phyloP scores from a whole-genome alignment of 495 filamentous ascomycete species.

The Lophiostoma macrostomum region DNA sequence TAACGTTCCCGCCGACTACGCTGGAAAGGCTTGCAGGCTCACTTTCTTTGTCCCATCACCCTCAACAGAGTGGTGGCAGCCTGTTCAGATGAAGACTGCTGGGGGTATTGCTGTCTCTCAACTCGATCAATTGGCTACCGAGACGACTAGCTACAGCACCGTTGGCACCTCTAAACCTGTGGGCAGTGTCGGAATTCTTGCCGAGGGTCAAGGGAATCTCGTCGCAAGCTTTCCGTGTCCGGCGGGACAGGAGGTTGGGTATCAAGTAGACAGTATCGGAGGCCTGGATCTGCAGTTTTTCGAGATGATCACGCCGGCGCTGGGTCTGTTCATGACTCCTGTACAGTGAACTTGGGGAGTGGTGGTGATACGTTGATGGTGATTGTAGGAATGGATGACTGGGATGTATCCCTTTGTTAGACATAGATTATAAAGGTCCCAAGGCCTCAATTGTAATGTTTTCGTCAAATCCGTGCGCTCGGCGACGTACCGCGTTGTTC shows the following conservation, averaged over 20 bases:
- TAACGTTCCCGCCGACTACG: conserved; percentile 31
- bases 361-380: neutral
- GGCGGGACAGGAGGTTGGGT: conserved; percentile 13
- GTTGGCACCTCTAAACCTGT: neutral
- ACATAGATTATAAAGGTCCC: neutral
- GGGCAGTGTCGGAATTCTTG: conserved; percentile 1
- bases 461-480: no score
- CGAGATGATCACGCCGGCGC: conserved; percentile 10
- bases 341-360: no score
- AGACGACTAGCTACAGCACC: conserved; percentile 29
- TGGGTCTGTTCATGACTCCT: conserved; percentile 19
- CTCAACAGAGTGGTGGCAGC: conserved; percentile 25
- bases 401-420: no score
- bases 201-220: neutral
- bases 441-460: conserved; percentile 1
- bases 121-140: conserved; percentile 29
- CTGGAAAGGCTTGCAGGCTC: conserved; percentile 38
- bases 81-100: conserved; percentile 20
- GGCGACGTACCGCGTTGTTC: no score
- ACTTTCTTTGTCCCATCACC: conserved; percentile 36
- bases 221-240: conserved; percentile 14
- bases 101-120: conserved; percentile 35
- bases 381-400: neutral
- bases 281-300: conserved; percentile 23
- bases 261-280: conserved; percentile 14